These are phyloP conservation scores for Rhodotorula mucilaginosa DNA, from an alignment of 1,284 basidiomycete species.

Conservation along the genomic window DNA sequence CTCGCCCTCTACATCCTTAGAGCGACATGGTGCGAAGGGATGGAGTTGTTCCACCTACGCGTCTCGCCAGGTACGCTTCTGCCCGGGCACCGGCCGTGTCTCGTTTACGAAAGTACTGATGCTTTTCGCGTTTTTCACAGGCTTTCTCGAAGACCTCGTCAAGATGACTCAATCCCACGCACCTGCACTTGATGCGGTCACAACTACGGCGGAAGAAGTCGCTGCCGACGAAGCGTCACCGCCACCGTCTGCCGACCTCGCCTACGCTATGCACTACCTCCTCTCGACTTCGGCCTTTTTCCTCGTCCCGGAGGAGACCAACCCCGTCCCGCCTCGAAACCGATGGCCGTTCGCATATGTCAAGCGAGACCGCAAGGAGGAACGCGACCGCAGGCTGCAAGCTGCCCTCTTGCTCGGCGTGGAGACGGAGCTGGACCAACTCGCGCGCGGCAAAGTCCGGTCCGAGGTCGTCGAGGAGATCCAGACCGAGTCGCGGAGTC, in stretches of 20 bases:
- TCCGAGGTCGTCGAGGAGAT: not conserved
- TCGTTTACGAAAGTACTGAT: accelerated
- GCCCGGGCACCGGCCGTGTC: not conserved
- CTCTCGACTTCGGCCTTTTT: not conserved
- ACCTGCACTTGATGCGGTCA: not conserved
- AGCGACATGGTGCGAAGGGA: not conserved
- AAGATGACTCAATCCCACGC: not conserved
- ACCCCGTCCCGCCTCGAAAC: not conserved
- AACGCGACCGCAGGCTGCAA: not conserved
- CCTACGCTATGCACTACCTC: not conserved
- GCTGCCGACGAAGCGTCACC: not conserved
- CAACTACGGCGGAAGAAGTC: not conserved
- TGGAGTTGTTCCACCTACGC: slow-evolving; percentile 2
- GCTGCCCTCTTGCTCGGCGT: not conserved
- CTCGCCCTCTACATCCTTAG: slow-evolving; percentile 18
- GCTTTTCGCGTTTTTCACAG: not conserved
- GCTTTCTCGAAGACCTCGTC: not conserved
- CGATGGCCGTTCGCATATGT: not conserved
- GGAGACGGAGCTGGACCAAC: not conserved
- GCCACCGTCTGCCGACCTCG: slow-evolving; percentile 5
- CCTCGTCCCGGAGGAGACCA: not conserved
- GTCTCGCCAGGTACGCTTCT: slow-evolving; percentile 10
- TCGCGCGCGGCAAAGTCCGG: not conserved
- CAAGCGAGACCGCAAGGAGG: not conserved
- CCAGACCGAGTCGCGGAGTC: no score